phyloP scores from a whole-genome alignment of 495 filamentous ascomycete genomes.

The Halenospora varia region DNA sequence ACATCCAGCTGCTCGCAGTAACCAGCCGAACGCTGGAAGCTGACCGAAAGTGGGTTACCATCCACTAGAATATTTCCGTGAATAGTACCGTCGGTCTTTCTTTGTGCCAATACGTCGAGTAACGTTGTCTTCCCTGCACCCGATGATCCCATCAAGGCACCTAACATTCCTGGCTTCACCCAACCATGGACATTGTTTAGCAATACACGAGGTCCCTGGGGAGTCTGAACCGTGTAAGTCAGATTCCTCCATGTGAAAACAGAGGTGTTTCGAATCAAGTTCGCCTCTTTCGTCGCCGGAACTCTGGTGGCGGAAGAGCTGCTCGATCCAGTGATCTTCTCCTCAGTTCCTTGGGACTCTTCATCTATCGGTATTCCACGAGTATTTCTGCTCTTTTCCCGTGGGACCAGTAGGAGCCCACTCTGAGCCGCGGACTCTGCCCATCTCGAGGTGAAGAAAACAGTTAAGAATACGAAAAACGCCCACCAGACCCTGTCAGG shows the following conservation, averaged over 20 bases:
- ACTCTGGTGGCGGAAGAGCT: constrained; percentile 14
- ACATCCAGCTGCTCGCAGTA: constrained; percentile 43
- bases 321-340: constrained; percentile 26
- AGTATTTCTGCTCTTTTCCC: constrained; percentile 29
- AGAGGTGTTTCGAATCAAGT: constrained; percentile 45
- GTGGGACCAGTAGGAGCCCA: constrained; percentile 31
- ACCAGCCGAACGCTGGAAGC: constrained; percentile 42
- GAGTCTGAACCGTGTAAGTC: constrained; percentile 61
- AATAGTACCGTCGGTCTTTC: constrained; percentile 46
- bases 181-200: constrained; percentile 71
- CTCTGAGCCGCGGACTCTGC: constrained; percentile 6
- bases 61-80: constrained; percentile 44
- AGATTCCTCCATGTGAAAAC: constrained; percentile 62
- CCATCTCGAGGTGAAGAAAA: constrained; percentile 45
- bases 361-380: constrained; percentile 23
- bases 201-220: constrained; percentile 56
- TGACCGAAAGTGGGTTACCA: constrained; percentile 39
- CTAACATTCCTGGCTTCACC: constrained; percentile 76
- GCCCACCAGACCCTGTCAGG: constrained; percentile 62
- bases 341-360: constrained; percentile 35
- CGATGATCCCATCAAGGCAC: constrained; percentile 68
- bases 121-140: constrained; percentile 61
- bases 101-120: constrained; percentile 35
- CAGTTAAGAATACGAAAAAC: constrained; percentile 50
- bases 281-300: constrained; percentile 32